Percentiles rank a stretch among this genome's conserved stretches.
Evolutionary conservation across 345 rosid species (phyloP).

Genomic region (Acer saccharum): DNA sequence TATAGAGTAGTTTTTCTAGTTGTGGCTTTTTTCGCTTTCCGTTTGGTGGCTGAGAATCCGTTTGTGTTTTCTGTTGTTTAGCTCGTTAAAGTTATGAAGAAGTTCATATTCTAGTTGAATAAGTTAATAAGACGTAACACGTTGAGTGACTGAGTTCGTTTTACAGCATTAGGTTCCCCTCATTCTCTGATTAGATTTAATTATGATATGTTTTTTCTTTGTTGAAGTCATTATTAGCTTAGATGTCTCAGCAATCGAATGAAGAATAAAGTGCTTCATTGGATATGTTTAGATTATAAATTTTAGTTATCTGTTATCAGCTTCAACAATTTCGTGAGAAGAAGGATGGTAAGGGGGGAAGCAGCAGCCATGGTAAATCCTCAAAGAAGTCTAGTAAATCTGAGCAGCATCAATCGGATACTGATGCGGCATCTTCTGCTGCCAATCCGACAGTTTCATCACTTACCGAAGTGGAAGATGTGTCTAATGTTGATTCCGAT

Average conservation of each 20-base stretch:
- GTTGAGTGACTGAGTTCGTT: not conserved
- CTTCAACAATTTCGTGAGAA: conserved; percentile 96
- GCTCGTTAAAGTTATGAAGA: not conserved
- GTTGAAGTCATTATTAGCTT: too few species aligned
- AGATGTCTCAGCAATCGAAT: not conserved
- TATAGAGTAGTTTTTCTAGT: not conserved
- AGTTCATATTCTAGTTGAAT: not conserved
- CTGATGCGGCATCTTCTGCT: conserved; percentile 36
- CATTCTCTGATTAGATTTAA: not conserved
- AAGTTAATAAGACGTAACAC: not conserved
- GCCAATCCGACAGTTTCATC: conserved; percentile 26
- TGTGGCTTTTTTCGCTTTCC: not conserved
- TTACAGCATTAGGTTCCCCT: not conserved
- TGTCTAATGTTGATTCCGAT: conserved; percentile 29
- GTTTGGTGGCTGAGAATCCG: not conserved
- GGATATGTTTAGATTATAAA: conserved; percentile 16
- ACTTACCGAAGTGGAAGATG: conserved; percentile 40
- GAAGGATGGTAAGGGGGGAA: conserved; percentile 78
- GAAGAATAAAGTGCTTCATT: not conserved
- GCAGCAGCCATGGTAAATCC: conserved; percentile 73
- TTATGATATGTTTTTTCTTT: too few species aligned
- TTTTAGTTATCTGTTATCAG: conserved; percentile 40
- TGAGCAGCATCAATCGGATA: conserved; percentile 56
- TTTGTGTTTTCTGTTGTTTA: not conserved
- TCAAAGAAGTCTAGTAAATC: conserved; percentile 61